Evolutionary conservation across 805 yeast species (phyloP).

Genomic region (Saccharomycopsis oosterbeekiorum): DNA sequence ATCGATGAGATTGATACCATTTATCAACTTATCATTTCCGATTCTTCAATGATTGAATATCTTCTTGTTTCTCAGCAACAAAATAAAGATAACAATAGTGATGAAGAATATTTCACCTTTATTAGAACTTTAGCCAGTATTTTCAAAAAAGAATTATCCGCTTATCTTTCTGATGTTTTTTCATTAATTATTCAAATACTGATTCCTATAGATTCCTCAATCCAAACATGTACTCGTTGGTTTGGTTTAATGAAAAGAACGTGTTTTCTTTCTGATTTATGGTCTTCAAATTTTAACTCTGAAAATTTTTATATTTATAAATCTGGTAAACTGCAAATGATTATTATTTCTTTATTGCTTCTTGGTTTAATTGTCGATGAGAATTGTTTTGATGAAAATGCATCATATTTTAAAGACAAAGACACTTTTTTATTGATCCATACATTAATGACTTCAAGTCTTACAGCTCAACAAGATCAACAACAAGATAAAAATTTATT

Average conservation of each 20-base stretch:
- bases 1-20: neutral
- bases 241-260: conserved; percentile 37
- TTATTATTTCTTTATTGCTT: conserved; percentile 41
- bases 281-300: conserved; percentile 17
- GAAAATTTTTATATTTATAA: conserved; percentile 20
- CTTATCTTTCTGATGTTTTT: conserved; percentile 23
- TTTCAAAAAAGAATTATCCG: neutral
- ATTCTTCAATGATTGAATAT: neutral
- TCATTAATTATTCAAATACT: conserved; percentile 33
- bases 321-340: conserved; percentile 11
- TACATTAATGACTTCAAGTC: conserved; percentile 17
- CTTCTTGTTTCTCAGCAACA: neutral
- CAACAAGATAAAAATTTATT: conserved; percentile 3
- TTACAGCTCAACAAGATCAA: neutral
- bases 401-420: conserved; percentile 34
- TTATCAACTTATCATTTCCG: neutral
- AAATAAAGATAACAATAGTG: neutral
- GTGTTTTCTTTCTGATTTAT: conserved; percentile 22
- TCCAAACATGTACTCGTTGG: conserved; percentile 40
- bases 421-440: conserved; percentile 32
- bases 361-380: conserved; percentile 47
- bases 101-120: neutral
- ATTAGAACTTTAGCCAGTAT: neutral
- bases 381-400: conserved; percentile 30
- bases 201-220: conserved; percentile 29